A percentile compares a stretch with the other conserved stretches of the same genome.
phyloP scores from a whole-genome alignment of 306 rosid species.

The Vigna unguiculata region DNA sequence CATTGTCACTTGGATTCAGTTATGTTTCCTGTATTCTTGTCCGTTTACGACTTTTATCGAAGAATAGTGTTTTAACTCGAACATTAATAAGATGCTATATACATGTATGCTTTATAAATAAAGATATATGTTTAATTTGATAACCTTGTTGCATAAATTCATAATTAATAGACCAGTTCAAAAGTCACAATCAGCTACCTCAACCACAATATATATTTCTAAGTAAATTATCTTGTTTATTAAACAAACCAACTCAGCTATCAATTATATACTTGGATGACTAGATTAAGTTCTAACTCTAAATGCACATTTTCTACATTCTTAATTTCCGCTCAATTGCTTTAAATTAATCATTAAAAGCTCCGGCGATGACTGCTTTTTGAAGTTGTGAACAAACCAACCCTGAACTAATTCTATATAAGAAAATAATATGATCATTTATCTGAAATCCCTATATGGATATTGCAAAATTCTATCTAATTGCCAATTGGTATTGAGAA shows the following conservation, averaged over 20 bases:
- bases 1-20: neutral
- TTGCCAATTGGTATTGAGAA: no score
- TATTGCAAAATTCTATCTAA: neutral
- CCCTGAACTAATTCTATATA: neutral
- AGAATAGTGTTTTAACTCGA: neutral
- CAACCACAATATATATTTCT: neutral
- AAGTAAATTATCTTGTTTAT: neutral
- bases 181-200: neutral
- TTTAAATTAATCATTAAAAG: constrained; percentile 1
- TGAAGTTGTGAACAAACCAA: neutral
- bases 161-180: neutral
- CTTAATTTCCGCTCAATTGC: constrained; percentile 5
- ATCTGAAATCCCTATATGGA: constrained; percentile 1
- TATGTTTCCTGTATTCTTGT: neutral
- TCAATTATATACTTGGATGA: neutral
- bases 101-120: neutral
- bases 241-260: neutral
- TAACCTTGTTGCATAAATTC: neutral
- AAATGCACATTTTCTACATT: neutral
- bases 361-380: neutral
- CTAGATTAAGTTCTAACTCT: neutral
- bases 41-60: neutral
- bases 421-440: neutral
- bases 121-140: neutral
- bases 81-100: constrained; percentile 11